A percentile compares a stretch with the other conserved stretches of the same genome.
Conservation (phyloP, 2,329 filamentous ascomycete genomes). For the Magnaporthiopsis poae region DNA sequence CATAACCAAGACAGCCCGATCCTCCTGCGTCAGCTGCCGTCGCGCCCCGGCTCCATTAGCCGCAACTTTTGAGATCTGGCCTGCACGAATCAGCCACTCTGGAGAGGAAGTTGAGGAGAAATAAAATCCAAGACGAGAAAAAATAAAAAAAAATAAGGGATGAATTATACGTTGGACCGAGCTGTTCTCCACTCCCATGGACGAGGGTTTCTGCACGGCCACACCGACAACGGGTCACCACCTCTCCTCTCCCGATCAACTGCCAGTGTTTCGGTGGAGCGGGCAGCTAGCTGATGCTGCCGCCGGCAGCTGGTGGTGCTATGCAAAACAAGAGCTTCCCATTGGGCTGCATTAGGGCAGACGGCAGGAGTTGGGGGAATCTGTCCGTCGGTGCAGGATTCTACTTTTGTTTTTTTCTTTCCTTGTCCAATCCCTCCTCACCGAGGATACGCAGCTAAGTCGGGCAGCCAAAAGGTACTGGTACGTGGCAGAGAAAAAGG, state of each 20-base stretch:
- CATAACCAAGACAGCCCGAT: neutral
- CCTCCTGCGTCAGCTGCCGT: neutral
- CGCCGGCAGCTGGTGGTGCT: too few species aligned
- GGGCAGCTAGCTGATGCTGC: neutral
- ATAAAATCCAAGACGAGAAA: neutral
- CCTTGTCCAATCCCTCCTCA: neutral
- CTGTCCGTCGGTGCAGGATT: neutral
- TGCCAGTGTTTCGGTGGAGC: neutral
- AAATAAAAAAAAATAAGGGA: neutral
- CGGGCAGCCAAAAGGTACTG: neutral
- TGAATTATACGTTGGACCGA: neutral
- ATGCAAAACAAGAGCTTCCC: neutral
- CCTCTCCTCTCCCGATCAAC: neutral
- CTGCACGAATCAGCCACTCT: neutral
- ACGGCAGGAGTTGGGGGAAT: too few species aligned
- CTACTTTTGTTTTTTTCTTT: neutral
- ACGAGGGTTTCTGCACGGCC: neutral
- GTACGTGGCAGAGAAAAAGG: constrained; percentile 4
- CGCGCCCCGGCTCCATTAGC: neutral
- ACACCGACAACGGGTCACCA: neutral
- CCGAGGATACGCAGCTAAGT: neutral
- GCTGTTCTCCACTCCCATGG: neutral
- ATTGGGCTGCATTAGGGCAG: neutral
- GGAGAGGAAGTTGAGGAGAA: neutral
- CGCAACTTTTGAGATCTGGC: neutral